phyloP scores from a whole-genome alignment of 169 alveolate species.

The Eimeria praecox region DNA sequence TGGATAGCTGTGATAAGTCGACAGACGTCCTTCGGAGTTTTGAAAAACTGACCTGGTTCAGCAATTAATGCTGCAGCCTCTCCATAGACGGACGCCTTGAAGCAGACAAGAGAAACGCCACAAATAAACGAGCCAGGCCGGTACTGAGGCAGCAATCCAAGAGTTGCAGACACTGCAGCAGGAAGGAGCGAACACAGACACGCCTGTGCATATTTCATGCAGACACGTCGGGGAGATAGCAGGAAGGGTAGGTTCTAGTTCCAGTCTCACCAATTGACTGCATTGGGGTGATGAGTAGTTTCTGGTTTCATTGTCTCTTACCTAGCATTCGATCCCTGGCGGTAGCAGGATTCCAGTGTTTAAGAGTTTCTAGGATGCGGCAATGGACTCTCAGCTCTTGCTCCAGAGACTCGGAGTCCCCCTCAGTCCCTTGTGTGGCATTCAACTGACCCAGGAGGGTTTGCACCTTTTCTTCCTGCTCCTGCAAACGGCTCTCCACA shows the following conservation, averaged over 20 bases:
- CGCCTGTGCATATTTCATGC: no score
- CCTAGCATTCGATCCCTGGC: constrained; percentile 12
- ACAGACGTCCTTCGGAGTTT: neutral
- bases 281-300: no score
- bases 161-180: constrained; percentile 33
- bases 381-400: no score
- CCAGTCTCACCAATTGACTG: no score
- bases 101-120: constrained; percentile 55
- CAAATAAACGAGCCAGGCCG: constrained; percentile 48
- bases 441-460: no score
- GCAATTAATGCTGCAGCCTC: constrained; percentile 57
- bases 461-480: constrained; percentile 18
- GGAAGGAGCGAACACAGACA: no score
- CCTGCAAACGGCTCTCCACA: neutral
- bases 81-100: constrained; percentile 49
- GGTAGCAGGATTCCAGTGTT: constrained; percentile 21
- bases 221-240: no score
- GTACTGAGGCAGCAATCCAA: constrained; percentile 54
- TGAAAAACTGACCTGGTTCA: constrained; percentile 22
- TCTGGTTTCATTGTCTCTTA: no score
- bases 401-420: no score
- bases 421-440: no score
- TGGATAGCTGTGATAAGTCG: constrained; percentile 2
- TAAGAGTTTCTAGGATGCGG: neutral
- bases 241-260: no score